Evolutionary conservation across 164 flowering plant species (phyloP).

Genomic region (Sedum album): DNA sequence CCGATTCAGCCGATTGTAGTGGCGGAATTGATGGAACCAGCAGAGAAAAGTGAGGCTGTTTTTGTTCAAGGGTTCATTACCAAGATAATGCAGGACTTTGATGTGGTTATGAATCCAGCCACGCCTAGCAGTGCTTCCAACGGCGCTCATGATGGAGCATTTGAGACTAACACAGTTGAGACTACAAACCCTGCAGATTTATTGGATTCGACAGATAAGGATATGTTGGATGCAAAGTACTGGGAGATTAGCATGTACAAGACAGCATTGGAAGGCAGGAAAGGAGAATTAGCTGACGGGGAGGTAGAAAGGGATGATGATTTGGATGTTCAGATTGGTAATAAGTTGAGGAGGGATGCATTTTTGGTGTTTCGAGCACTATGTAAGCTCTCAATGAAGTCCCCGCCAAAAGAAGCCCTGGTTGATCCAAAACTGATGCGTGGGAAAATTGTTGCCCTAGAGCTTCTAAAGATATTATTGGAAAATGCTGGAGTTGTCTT

Average conservation of each 20-base stretch:
- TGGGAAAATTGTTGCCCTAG: slow-evolving; percentile 97
- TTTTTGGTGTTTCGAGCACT: slow-evolving; percentile 95
- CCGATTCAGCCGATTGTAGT: slow-evolving; percentile 97
- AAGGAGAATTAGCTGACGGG: slow-evolving; percentile 96
- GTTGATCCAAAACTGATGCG: slow-evolving; percentile 93
- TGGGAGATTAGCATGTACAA: slow-evolving; percentile 99
- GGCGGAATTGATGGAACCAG: slow-evolving; percentile 90
- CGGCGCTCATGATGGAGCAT: slow-evolving; percentile 84
- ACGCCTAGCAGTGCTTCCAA: slow-evolving; percentile 32
- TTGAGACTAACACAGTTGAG: slow-evolving; percentile 85
- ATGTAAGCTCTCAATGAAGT: slow-evolving; percentile 97
- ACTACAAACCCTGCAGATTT: slow-evolving; percentile 93
- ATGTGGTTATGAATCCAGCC: slow-evolving; percentile 72
- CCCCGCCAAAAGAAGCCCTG: slow-evolving; percentile 91
- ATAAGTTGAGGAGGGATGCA: slow-evolving; percentile 92
- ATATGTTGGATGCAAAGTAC: slow-evolving; percentile 98
- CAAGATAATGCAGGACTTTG: slow-evolving; percentile 87
- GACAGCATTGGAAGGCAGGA: slow-evolving; percentile 94
- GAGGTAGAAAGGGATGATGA: slow-evolving; percentile 87
- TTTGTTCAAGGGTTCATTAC: slow-evolving; percentile 96
- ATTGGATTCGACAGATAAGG: slow-evolving; percentile 97
- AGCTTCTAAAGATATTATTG: slow-evolving; percentile 90
- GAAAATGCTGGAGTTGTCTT: slow-evolving; percentile 99
- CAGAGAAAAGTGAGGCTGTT: slow-evolving; percentile 65
- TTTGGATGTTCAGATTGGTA: slow-evolving; percentile 95